Conservation (phyloP, 148 eudicot genomes). For the Vaccinium vitisidaea region DNA sequence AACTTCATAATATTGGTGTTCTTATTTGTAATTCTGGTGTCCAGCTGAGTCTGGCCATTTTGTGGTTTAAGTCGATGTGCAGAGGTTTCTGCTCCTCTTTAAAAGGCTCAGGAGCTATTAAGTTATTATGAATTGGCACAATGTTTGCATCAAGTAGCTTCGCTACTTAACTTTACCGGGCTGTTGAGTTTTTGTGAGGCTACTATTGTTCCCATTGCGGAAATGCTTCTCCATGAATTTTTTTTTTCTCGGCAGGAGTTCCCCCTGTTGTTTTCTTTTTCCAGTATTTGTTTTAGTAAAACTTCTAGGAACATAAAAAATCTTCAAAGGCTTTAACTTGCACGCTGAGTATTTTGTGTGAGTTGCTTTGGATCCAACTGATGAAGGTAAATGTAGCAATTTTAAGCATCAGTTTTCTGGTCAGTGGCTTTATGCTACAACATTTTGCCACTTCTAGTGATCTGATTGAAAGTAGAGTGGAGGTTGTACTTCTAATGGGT, state of each 20-base stretch:
- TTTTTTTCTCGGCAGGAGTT: not conserved
- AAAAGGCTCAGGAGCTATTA: not conserved
- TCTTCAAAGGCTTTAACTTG: not conserved
- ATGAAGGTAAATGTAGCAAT: not conserved
- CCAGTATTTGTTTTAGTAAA: not conserved
- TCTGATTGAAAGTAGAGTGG: not conserved
- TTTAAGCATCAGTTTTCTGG: not conserved
- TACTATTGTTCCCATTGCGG: not conserved
- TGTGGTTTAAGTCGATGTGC: constrained; percentile 9
- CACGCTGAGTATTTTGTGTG: not conserved
- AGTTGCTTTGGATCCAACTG: not conserved
- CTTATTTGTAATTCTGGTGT: not conserved
- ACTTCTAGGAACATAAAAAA: not conserved
- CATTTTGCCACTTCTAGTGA: not conserved
- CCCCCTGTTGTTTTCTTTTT: not conserved
- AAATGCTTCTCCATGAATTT: not conserved
- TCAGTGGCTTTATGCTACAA: not conserved
- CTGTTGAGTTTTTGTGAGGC: not conserved
- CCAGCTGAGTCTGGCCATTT: not conserved
- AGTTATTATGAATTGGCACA: not conserved
- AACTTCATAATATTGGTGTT: not conserved
- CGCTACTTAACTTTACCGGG: not conserved
- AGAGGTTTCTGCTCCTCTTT: not conserved
- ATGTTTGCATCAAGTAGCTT: constrained; percentile 3
- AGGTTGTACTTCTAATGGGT: not conserved